These are phyloP conservation scores for Serendipita sp. DNA, from an alignment of 768 basidiomycete genomes.

Conservation along the genomic window DNA sequence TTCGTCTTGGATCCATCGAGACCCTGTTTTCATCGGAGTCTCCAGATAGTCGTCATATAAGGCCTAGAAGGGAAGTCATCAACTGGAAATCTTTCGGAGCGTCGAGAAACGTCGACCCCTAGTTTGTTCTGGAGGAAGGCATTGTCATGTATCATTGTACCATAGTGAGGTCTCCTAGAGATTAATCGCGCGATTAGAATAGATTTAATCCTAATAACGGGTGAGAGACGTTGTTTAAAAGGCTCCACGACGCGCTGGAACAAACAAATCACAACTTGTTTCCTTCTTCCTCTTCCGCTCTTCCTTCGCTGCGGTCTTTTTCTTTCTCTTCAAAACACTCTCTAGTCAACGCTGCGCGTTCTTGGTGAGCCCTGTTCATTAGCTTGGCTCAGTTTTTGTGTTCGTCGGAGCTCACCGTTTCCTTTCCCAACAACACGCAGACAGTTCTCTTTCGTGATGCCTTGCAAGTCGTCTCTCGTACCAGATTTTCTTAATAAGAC, in stretches of 20 bases:
- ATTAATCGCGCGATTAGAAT: no score
- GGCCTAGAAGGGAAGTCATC: background rate
- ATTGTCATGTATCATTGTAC: background rate
- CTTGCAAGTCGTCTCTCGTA: constrained; percentile 6
- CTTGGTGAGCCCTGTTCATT: background rate
- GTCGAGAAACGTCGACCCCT: background rate
- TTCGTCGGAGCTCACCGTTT: background rate
- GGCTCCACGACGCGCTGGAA: no score
- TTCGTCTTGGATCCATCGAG: background rate
- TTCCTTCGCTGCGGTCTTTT: background rate
- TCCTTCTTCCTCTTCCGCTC: background rate
- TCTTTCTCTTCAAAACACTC: background rate
- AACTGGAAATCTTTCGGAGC: background rate
- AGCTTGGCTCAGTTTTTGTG: background rate
- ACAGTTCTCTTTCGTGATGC: background rate
- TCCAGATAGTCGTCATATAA: background rate
- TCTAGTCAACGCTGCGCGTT: background rate
- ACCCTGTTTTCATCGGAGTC: background rate
- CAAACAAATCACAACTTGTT: background rate
- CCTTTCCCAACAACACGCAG: background rate
- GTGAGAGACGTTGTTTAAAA: no score
- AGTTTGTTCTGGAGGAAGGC: background rate
- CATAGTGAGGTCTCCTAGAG: no score
- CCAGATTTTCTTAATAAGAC: constrained; percentile 39
- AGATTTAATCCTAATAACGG: no score